Evolutionary conservation across 164 flowering plant species (phyloP).

Genomic region (Hamamelis virginiana): DNA sequence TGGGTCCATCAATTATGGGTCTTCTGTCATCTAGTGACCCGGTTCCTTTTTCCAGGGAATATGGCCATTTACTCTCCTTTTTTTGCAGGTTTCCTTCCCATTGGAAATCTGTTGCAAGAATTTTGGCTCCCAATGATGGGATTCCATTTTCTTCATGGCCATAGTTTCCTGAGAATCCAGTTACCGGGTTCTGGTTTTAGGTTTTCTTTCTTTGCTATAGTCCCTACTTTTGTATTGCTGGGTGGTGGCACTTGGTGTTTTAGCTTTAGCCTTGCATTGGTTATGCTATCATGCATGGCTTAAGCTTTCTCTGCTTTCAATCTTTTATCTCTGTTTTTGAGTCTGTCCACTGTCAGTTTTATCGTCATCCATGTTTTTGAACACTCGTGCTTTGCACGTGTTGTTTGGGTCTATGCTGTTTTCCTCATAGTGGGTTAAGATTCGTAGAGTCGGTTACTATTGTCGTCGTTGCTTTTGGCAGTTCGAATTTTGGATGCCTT

Average conservation of each 20-base stretch:
- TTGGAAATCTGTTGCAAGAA: conserved; percentile 41
- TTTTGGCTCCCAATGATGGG: conserved; percentile 31
- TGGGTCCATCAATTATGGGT: conserved; percentile 43
- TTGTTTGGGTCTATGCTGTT: conserved; percentile 14
- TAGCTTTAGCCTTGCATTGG: conserved; percentile 16
- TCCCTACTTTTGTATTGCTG: conserved; percentile 20
- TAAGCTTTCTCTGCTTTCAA: conserved; percentile 17
- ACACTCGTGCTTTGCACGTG: conserved; percentile 1
- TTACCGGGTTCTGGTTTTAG: conserved; percentile 26
- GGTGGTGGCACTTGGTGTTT: conserved; percentile 25
- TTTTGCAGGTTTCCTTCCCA: conserved; percentile 51
- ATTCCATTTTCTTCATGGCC: conserved; percentile 22
- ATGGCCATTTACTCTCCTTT: conserved; percentile 25
- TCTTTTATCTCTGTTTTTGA: neutral
- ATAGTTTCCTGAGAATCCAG: conserved; percentile 31
- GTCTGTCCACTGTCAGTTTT: conserved; percentile 18
- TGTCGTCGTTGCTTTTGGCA: conserved; percentile 19
- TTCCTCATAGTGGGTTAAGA: conserved; percentile 11
- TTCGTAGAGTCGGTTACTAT: neutral
- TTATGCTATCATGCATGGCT: conserved; percentile 2
- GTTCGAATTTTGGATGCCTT: conserved; percentile 23
- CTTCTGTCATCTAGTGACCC: conserved; percentile 35
- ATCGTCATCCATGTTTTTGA: conserved; percentile 19
- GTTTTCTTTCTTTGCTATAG: conserved; percentile 7
- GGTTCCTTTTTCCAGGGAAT: conserved; percentile 28